phyloP scores from a whole-genome alignment of 768 basidiomycete genomes.

The Lactifluus piperatus region DNA sequence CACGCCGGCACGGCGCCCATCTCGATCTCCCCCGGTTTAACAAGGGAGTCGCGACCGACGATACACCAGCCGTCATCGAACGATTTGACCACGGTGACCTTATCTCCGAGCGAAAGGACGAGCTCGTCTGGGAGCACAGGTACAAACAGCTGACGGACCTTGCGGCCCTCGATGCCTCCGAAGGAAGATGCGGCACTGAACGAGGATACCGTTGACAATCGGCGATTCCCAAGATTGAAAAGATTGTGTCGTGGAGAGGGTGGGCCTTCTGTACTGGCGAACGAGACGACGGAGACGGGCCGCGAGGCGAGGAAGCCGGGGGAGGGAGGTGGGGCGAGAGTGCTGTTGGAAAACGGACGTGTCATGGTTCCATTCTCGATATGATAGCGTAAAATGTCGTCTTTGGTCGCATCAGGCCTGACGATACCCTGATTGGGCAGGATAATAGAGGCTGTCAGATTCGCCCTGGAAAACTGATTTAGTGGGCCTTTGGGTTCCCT shows the following conservation, averaged over 20 bases:
- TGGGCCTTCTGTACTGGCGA: neutral
- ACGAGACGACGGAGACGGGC: slow-evolving; percentile 14
- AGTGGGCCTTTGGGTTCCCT: slow-evolving; percentile 7
- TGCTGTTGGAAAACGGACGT: slow-evolving; percentile 32
- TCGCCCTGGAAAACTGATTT: slow-evolving; percentile 34
- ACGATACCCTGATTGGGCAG: slow-evolving; percentile 45
- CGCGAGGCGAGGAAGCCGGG: neutral
- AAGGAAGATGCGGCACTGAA: slow-evolving; percentile 6
- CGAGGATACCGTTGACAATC: slow-evolving; percentile 15
- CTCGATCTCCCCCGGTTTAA: slow-evolving; percentile 40
- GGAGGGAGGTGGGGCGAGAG: neutral
- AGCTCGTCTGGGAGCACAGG: slow-evolving; percentile 73
- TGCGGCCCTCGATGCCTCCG: slow-evolving; percentile 30
- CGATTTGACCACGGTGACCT: slow-evolving; percentile 48
- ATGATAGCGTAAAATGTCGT: slow-evolving; percentile 40
- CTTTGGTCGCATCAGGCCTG: slow-evolving; percentile 29
- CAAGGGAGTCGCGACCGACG: slow-evolving; percentile 44
- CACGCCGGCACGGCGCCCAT: slow-evolving; percentile 69
- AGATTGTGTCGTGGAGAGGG: neutral
- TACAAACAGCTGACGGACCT: slow-evolving; percentile 55
- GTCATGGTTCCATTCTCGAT: slow-evolving; percentile 35
- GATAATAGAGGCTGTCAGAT: slow-evolving; percentile 38
- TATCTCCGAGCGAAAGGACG: slow-evolving; percentile 47
- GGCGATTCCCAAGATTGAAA: slow-evolving; percentile 18
- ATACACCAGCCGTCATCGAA: slow-evolving; percentile 81